Conservation (phyloP, 176 grass and related monocot species). For the Oryza brachyantha region DNA sequence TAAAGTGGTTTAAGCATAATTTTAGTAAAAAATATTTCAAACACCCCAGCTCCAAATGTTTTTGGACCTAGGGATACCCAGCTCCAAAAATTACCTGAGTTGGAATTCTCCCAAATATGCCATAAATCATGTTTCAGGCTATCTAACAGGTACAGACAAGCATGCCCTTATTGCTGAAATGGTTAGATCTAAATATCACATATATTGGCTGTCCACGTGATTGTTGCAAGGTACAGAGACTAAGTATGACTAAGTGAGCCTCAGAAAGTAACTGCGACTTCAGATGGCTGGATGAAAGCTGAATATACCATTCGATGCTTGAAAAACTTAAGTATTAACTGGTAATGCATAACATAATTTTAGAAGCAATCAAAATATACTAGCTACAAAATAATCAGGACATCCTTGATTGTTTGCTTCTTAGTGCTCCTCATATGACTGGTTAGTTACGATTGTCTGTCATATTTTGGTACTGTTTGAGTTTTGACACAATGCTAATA, state of each 20-base stretch:
- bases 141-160: background rate
- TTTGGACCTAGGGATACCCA: no score
- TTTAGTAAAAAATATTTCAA: background rate
- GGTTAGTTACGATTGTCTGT: constrained; percentile 13
- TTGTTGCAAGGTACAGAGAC: background rate
- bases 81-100: background rate
- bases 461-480: background rate
- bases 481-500: background rate
- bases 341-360: constrained; percentile 16
- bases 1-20: background rate
- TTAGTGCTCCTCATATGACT: background rate
- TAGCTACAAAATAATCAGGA: constrained; percentile 21
- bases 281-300: constrained; percentile 4
- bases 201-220: background rate
- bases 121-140: background rate
- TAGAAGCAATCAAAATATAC: constrained; percentile 4
- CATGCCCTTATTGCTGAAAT: background rate
- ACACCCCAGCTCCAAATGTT: no score
- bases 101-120: no score
- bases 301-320: background rate
- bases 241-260: background rate
- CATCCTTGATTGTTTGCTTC: no score
- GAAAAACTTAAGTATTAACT: background rate
- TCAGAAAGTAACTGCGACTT: background rate
- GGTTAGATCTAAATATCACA: background rate